Percentiles rank a stretch among this genome's conserved stretches.
Evolutionary conservation across 352 stramenopile genomes (phyloP).

Genomic region (Phytophthora gonapodyides): DNA sequence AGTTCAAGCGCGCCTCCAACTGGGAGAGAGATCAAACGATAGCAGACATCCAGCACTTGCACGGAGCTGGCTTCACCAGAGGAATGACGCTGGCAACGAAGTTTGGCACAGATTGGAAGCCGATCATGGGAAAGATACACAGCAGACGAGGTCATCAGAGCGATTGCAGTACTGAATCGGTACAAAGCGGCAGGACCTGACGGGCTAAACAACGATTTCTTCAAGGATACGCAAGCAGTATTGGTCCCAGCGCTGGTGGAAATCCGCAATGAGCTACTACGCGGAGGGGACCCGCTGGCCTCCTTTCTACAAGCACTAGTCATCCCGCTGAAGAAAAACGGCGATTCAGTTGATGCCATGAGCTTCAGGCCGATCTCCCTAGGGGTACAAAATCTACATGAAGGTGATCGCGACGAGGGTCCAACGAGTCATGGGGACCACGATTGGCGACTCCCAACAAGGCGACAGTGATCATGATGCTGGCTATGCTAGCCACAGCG

Average conservation of each 20-base stretch:
- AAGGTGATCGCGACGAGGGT: not conserved
- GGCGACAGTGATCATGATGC: not conserved
- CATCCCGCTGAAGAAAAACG: slow-evolving; percentile 2
- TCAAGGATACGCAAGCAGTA: not conserved
- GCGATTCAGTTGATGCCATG: not conserved
- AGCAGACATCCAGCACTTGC: not conserved
- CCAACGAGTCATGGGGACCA: not conserved
- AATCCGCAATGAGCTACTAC: too few relatives aligned
- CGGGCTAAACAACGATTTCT: slow-evolving; percentile 3
- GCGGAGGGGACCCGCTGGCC: too few relatives aligned
- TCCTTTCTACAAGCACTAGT: too few relatives aligned
- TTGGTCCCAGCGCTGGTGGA: too few relatives aligned
- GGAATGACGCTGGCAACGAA: not conserved
- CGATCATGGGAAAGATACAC: not conserved
- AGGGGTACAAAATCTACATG: not conserved
- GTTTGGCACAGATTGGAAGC: not conserved
- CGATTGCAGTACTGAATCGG: not conserved
- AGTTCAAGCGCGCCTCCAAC: not conserved
- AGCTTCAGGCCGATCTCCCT: slow-evolving; percentile 3
- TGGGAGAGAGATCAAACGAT: slow-evolving; percentile 3
- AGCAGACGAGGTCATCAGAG: not conserved
- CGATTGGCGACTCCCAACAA: slow-evolving; percentile 2
- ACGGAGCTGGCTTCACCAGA: not conserved
- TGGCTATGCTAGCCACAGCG: not conserved
- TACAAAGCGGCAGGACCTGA: not conserved